Base-by-base conservation (phyloP, 768 basidiomycete species). In the Bullera alba region DNA sequence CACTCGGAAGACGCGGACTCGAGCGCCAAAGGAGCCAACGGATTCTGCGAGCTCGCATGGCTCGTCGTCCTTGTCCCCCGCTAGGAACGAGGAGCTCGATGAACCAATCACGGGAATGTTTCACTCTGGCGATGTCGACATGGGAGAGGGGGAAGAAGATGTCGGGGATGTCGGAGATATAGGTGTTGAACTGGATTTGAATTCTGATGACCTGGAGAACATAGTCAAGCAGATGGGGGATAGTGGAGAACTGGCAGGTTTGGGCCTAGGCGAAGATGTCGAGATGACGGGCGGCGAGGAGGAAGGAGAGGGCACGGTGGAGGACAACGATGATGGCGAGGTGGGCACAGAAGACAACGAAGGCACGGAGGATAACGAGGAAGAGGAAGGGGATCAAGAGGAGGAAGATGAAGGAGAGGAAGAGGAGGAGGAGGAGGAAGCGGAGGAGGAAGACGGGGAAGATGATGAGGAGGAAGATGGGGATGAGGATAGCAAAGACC, bases 41-140 rank as follows among this genome's bases (percentile, higher is more conserved):
- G 8, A 10, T 10, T 39, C 49, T 12, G 16, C 42, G 15, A 51
- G 50, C 2, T 43, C 49, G 14, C 19, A 25, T 10, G 59, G 48
- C 15, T 57, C 59, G 5, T 61, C 59, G 5, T 51, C 60, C 14
- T 51, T 61, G 8, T 61, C 60, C 14, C 60, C 60, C 5, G 35
- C 35, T 32, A 5, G 29, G 10, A 22, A 16, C 7, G 37, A 39
- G 8, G 10, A 39, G 37, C 12, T 8, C 7, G 37, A 21, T 10
- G 37, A 21, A 39, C 12, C 8, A 12, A 10, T 39, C 12, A 21
- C 19, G 37, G 37, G 12, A 21, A 39, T 21, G n/a, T n/a, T n/a
- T n/a, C n/a, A n/a, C 39, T 28, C 38, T 44, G 38, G 42, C 49
- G 19, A 37, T 36, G 15, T 44, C 19, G 27, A 29, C 14, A 29